Conservation (phyloP, 495 filamentous ascomycete species). For the Melanomma pulvis-pyrius region DNA sequence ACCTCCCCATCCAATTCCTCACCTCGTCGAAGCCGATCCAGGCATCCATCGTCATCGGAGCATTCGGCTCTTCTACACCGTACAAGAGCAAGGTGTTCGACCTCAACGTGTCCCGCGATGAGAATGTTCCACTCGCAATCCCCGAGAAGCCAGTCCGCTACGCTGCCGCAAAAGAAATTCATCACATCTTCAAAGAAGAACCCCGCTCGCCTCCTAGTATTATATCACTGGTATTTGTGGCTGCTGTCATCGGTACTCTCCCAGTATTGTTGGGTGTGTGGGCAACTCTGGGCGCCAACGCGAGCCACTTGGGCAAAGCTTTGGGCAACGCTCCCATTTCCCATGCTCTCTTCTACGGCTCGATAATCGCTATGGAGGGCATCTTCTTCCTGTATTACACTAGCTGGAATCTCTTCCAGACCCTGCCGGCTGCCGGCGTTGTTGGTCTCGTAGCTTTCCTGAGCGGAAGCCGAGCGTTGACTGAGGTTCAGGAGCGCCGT, state of each 20-base stretch:
- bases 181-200: slow-evolving; percentile 85
- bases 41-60: slow-evolving; percentile 80
- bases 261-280: slow-evolving; percentile 75
- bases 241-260: slow-evolving; percentile 69
- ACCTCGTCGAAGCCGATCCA: slow-evolving; percentile 64
- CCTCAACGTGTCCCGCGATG: slow-evolving; percentile 65
- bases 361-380: slow-evolving; percentile 81
- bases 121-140: slow-evolving; percentile 58
- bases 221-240: slow-evolving; percentile 76
- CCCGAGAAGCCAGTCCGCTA: slow-evolving; percentile 73
- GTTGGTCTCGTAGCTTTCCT: slow-evolving; percentile 75
- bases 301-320: slow-evolving; percentile 75
- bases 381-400: slow-evolving; percentile 96
- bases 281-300: slow-evolving; percentile 80
- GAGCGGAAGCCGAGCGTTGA: slow-evolving; percentile 87
- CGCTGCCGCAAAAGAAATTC: slow-evolving; percentile 79
- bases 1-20: slow-evolving; percentile 84
- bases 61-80: slow-evolving; percentile 75
- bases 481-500: slow-evolving; percentile 86
- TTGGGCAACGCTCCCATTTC: slow-evolving; percentile 72
- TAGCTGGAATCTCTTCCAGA: slow-evolving; percentile 90
- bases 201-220: slow-evolving; percentile 80
- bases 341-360: slow-evolving; percentile 79
- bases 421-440: slow-evolving; percentile 69
- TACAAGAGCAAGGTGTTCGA: slow-evolving; percentile 67